A percentile compares a stretch with the other conserved stretches of the same genome.
phyloP scores from a whole-genome alignment of 2,329 filamentous ascomycete species.

The Neocatenulostroma microsporum region DNA sequence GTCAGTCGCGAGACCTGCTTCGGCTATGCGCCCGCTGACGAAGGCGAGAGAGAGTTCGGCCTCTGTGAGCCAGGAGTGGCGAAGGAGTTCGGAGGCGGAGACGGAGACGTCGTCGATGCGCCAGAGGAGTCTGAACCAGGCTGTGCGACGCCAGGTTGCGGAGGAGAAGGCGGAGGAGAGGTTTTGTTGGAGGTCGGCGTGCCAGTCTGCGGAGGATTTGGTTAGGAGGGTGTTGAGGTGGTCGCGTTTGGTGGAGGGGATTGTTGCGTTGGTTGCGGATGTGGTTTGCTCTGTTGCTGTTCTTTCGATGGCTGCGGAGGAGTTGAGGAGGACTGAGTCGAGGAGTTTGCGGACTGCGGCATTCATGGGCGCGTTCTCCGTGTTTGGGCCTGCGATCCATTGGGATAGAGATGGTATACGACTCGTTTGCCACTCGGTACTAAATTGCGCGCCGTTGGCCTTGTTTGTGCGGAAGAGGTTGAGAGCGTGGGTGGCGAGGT shows the following conservation, averaged over 20 bases:
- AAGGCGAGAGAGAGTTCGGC: slow-evolving; percentile 79
- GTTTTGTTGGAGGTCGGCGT: slow-evolving; percentile 73
- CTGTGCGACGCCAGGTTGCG: slow-evolving; percentile 68
- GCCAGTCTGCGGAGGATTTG: slow-evolving; percentile 69
- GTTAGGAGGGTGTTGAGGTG: slow-evolving; percentile 54
- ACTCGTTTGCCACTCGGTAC: slow-evolving; percentile 29
- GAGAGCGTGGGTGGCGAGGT: slow-evolving; percentile 56
- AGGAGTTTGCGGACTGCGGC: slow-evolving; percentile 60
- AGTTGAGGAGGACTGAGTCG: slow-evolving; percentile 54
- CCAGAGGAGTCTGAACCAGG: slow-evolving; percentile 96
- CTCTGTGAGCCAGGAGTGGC: slow-evolving; percentile 64
- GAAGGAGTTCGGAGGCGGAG: slow-evolving; percentile 71
- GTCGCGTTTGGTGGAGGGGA: slow-evolving; percentile 38
- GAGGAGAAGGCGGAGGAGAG: slow-evolving; percentile 71
- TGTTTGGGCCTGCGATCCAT: slow-evolving; percentile 22
- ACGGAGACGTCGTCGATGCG: slow-evolving; percentile 84
- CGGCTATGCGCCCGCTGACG: slow-evolving; percentile 66
- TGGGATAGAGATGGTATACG: slow-evolving; percentile 20
- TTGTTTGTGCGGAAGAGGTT: slow-evolving; percentile 29
- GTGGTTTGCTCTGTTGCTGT: slow-evolving; percentile 39
- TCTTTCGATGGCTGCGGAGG: slow-evolving; percentile 41
- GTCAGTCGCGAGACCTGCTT: slow-evolving; percentile 46
- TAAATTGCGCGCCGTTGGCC: slow-evolving; percentile 28
- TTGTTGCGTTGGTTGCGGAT: slow-evolving; percentile 24
- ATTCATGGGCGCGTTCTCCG: slow-evolving; percentile 46